Evolutionary conservation across 2,329 filamentous ascomycete genomes (phyloP), one percentile per base, ranked within the genome.

Genomic region (Penicillium sp.): DNA sequence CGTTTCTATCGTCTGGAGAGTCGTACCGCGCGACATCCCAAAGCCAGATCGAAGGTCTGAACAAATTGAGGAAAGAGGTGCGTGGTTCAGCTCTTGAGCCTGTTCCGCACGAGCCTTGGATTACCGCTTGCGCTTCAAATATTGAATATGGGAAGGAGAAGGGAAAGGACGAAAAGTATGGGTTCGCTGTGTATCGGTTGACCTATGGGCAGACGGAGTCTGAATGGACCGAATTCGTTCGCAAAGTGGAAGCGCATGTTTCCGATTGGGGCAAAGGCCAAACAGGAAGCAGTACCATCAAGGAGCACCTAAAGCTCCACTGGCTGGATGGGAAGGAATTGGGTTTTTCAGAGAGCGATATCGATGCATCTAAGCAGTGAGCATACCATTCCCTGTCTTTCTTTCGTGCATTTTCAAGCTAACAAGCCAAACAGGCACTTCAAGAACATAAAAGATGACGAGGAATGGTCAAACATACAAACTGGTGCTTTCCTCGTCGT

Each of bases 261-360:
- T 55, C 60, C 0, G 52, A 62, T 21, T 70, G 67, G 67, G 66
- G 67, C 2, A 52, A 48, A 5, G 64, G 61, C 2, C 58, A 62
- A 12, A 53, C 56, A 9, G 63, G 64, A 8, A 55, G 53, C 6
- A 58, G 56, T 27, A 40, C 54, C 1, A 48, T 69, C 51, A 66
- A 65, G 35, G 45, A 52, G 4, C 25, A 58, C 31, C 29, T 69
- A 13, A 62, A 65, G n/a, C 44, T 70, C 2, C 57, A 62, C 10
- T 69, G 67, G 67, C 39, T 64, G 5, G 64, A 69, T 49, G 63
- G 65, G 10, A 57, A 58, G 9, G 57, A 53, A 12, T 23, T 66
- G 4, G 61, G 58, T 3, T 55, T 68, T 12, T 5, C 56, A 2
- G 58, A 63, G 31, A 53, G 49, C 7, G 60, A 61, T 35, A 9